Evolutionary conservation across 768 basidiomycete genomes (phyloP).

Genomic region (Phylloporus arenicola): DNA sequence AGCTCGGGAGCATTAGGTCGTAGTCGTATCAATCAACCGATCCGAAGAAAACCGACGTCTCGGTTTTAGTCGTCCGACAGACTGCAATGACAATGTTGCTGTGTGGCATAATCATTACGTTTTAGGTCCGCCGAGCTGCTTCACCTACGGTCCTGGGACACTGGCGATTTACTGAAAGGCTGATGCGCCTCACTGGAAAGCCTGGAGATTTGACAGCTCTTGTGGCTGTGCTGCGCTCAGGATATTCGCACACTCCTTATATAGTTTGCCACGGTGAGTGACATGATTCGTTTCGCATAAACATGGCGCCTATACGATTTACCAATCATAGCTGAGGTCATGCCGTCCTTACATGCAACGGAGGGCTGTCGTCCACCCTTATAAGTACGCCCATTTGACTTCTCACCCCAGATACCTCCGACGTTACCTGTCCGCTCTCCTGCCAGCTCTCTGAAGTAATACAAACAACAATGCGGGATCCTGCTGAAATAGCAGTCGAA

Average conservation of each 20-base stretch:
- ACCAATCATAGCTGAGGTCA: background rate
- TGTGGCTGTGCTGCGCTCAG: background rate
- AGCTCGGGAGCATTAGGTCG: too few species aligned
- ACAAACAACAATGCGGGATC: background rate
- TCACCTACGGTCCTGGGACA: too few species aligned
- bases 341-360: background rate
- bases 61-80: background rate
- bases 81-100: background rate
- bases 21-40: background rate
- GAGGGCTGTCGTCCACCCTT: background rate
- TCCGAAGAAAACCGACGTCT: background rate
- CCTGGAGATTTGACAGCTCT: too few species aligned
- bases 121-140: background rate
- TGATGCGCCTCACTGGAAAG: too few species aligned
- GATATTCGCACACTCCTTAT: background rate
- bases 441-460: background rate
- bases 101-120: background rate
- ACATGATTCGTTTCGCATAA: constrained; percentile 1
- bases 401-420: background rate
- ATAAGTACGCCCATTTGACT: too few species aligned
- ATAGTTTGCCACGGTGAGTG: background rate
- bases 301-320: background rate
- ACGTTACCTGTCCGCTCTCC: background rate
- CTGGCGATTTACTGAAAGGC: too few species aligned
- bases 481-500: background rate